phyloP scores from a whole-genome alignment of 176 grass and related monocot species.

The Aegilops tauschii region DNA sequence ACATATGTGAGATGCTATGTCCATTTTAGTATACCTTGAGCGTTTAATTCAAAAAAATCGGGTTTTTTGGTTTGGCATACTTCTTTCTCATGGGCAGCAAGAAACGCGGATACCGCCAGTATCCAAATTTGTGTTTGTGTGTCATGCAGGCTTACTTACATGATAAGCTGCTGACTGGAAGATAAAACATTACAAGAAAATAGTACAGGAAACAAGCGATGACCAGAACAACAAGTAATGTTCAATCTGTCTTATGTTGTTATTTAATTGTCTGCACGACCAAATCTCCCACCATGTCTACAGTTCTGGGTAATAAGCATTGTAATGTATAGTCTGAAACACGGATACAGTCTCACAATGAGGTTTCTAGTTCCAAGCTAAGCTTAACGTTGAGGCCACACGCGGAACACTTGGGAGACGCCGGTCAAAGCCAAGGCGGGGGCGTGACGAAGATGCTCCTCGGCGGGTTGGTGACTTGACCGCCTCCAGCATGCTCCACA shows the following conservation, averaged over 20 bases:
- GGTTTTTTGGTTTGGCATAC: too few species aligned
- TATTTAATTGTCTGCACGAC: not conserved
- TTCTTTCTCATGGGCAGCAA: too few species aligned
- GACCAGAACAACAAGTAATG: not conserved
- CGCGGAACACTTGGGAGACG: not conserved
- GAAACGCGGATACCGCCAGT: too few species aligned
- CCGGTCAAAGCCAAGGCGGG: conserved; percentile 7
- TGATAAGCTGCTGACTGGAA: not conserved
- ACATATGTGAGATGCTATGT: too few species aligned
- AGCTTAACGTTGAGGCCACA: not conserved
- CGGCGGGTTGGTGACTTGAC: conserved; percentile 55
- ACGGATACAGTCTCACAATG: not conserved
- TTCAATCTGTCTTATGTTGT: not conserved
- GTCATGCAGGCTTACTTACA: not conserved
- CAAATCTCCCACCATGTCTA: conserved; percentile 2
- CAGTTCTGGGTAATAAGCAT: not conserved
- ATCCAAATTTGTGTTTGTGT: too few species aligned
- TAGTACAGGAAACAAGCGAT: not conserved
- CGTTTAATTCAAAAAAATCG: too few species aligned
- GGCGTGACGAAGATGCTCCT: conserved; percentile 65
- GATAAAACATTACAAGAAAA: not conserved
- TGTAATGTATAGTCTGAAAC: not conserved
- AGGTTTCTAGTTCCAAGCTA: not conserved
- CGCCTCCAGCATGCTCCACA: conserved; percentile 73
- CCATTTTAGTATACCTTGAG: too few species aligned